Evolutionary conservation across 225 moss, liverwort and hornwort species (phyloP), one percentile per base, ranked within the genome.

Genomic region (Physcomitrium patens): DNA sequence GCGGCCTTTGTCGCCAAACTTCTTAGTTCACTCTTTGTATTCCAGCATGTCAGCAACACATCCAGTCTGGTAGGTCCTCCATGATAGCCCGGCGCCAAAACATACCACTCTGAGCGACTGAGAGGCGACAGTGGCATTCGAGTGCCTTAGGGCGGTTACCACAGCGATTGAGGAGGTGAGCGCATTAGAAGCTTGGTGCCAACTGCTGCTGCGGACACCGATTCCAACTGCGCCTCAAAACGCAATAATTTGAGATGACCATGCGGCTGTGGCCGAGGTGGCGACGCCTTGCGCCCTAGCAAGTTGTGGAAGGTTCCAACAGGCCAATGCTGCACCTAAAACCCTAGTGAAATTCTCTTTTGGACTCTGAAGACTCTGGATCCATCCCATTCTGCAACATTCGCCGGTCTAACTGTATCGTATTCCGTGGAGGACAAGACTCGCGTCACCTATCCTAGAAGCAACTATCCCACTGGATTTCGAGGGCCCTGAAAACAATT

Each of bases 161-260:
- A 62, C 8, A 16, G 61, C 23, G 24, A 26, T 8, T 18, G 28
- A 13, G 26, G 61, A 26, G 2, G 61, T 62, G 28, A 62, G 13
- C 13, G 27, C 28, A 23, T 62, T 62, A 9, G 23, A 26, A 31
- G 61, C 19, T 31, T 62, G 61, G 13, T 24, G 19, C 26, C 61
- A 18, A 27, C 20, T 22, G 61, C 61, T 62, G 12, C 61, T 62
- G 24, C 61, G 61, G 11, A 62, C 61, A 9, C 61, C 61, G 27
- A 62, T 62, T 26, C 61, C 61, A 9, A 62, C 28, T 13, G 61
- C 61, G 61, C 61, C 61, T 23, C 61, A 62, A 16, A 62, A 62
- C 31, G 61, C 61, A 1, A 62, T 23, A 27, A 62, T 62, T 23
- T 62, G 61, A 62, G 61, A 62, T 18, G 61, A 62, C 61, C 61